These are phyloP conservation scores for Trichoderma cornu-damae DNA, from an alignment of 2,329 filamentous ascomycete genomes.

Conservation along the genomic window DNA sequence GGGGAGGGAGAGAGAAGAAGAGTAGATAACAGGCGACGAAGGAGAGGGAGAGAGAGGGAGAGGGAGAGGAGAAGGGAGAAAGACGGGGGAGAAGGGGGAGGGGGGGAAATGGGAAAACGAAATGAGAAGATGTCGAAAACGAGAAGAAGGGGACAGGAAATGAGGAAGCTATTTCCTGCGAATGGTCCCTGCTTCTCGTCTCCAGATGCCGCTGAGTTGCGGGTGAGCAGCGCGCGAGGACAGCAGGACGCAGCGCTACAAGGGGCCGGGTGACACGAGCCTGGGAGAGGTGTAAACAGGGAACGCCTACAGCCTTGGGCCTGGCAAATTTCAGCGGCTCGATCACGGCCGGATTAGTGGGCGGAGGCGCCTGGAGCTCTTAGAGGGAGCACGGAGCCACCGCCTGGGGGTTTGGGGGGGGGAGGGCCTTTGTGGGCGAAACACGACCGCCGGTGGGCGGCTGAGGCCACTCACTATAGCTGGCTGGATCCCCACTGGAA, in stretches of 20 bases:
- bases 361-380: conserved; percentile 12
- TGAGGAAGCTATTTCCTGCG: conserved; percentile 16
- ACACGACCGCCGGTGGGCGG: conserved; percentile 13
- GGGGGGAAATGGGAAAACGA: conserved; percentile 8
- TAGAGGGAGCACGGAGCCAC: not conserved
- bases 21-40: not conserved
- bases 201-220: not conserved
- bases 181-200: conserved; percentile 12
- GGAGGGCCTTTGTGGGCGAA: conserved; percentile 5
- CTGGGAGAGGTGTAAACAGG: conserved; percentile 1
- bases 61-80: conserved; percentile 17
- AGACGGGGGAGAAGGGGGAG: conserved; percentile 13
- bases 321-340: conserved; percentile 8
- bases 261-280: not conserved
- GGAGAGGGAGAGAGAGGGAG: conserved; percentile 7
- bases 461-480: too few relatives aligned
- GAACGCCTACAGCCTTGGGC: conserved; percentile 1
- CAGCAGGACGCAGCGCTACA: not conserved
- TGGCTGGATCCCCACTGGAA: conserved; percentile 15
- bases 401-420: not conserved
- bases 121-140: conserved; percentile 14
- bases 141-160: conserved; percentile 18
- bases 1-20: conserved; percentile 9
- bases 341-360: conserved; percentile 13
- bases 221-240: not conserved